These are phyloP conservation scores for Gossypium stocksii DNA, from an alignment of 345 rosid genomes.

Conservation along the genomic window DNA sequence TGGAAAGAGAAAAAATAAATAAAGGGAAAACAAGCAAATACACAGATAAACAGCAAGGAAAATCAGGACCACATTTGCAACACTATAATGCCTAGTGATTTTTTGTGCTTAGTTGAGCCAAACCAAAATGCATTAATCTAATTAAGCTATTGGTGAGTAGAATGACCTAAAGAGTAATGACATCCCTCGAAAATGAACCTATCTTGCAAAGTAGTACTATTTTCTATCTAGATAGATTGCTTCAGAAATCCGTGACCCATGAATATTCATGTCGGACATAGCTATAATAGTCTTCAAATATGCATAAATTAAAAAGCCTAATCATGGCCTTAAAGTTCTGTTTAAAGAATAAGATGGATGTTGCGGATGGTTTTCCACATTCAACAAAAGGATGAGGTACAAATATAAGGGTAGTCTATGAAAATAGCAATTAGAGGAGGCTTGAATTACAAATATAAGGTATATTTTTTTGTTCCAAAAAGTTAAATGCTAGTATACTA, in stretches of 20 bases:
- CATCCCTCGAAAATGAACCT: not conserved
- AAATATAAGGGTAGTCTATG: not conserved
- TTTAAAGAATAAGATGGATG: not conserved
- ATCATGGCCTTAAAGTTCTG: not conserved
- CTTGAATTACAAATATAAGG: not conserved
- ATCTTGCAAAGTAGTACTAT: not conserved
- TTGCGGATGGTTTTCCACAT: not conserved
- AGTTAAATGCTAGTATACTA: not conserved
- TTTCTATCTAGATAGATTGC: not conserved
- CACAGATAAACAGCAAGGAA: too few species aligned
- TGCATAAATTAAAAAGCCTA: not conserved
- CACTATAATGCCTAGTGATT: too few species aligned
- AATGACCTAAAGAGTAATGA: constrained; percentile 6
- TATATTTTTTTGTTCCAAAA: not conserved
- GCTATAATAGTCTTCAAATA: not conserved
- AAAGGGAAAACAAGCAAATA: too few species aligned
- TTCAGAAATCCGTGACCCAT: too few species aligned
- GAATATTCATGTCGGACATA: too few species aligned
- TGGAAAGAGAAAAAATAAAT: not conserved
- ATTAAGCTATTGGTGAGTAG: not conserved
- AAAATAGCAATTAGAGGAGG: not conserved
- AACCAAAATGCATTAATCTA: not conserved
- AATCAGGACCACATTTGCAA: too few species aligned
- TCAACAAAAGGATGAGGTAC: not conserved
- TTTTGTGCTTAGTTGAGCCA: not conserved